A percentile compares a stretch with the other conserved stretches of the same genome.
These are phyloP conservation scores for Candida sanyaensis DNA, from an alignment of 1,139 yeast species.

Conservation along the genomic window DNA sequence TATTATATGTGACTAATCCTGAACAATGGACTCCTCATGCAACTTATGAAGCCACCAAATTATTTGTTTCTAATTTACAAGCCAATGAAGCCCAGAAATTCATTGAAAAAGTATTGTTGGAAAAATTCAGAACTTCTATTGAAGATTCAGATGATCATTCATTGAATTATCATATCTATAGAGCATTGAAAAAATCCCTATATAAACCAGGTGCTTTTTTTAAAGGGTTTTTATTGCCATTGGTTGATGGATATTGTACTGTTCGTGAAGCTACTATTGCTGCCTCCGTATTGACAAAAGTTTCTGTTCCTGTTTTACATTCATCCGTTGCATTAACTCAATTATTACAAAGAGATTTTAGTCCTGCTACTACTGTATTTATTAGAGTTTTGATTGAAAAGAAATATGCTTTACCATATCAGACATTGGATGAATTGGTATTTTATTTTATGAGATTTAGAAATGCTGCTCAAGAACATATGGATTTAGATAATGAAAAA, in stretches of 20 bases:
- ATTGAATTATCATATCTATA: conserved; percentile 85
- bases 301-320: conserved; percentile 91
- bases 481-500: conserved; percentile 36
- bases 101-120: conserved; percentile 72
- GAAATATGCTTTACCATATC: conserved; percentile 95
- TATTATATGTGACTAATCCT: conserved; percentile 89
- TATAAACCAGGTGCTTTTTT: conserved; percentile 98
- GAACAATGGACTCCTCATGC: conserved; percentile 97
- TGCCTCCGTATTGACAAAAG: conserved; percentile 85
- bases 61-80: conserved; percentile 86
- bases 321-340: conserved; percentile 94
- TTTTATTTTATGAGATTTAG: conserved; percentile 92
- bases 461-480: conserved; percentile 43
- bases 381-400: conserved; percentile 88
- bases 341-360: conserved; percentile 78
- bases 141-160: conserved; percentile 73
- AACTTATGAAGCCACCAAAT: conserved; percentile 89
- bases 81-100: conserved; percentile 89
- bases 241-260: conserved; percentile 81
- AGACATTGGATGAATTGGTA: conserved; percentile 93
- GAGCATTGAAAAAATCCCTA: conserved; percentile 87
- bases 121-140: conserved; percentile 80
- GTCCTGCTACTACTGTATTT: conserved; percentile 88
- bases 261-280: conserved; percentile 95
- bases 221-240: conserved; percentile 91